phyloP scores from a whole-genome alignment of 768 basidiomycete genomes.

The Crassisporium funariophilum region DNA sequence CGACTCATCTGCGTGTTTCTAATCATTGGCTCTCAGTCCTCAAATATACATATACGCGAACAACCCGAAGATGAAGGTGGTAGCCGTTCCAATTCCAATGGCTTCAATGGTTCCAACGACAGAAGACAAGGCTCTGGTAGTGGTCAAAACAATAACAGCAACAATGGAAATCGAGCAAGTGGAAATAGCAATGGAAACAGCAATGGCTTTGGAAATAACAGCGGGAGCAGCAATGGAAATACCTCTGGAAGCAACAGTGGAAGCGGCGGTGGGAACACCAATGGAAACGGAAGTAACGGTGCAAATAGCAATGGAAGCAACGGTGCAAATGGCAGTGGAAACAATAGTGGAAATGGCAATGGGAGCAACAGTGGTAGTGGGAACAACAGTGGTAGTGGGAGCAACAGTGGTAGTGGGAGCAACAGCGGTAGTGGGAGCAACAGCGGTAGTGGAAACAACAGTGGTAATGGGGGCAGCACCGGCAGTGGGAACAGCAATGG shows the following conservation, averaged over 20 bases:
- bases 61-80: too few species aligned
- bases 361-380: neutral
- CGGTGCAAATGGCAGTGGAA: neutral
- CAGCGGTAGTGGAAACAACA: neutral
- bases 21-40: too few species aligned
- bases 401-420: neutral
- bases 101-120: neutral
- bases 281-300: neutral
- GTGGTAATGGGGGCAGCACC: slow-evolving; percentile 5
- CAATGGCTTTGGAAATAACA: neutral
- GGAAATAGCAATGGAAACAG: neutral
- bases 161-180: neutral
- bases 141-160: neutral
- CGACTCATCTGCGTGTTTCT: too few species aligned
- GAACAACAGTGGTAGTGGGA: neutral
- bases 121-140: neutral
- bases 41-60: too few species aligned
- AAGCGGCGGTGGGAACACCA: neutral
- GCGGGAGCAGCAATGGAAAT: neutral
- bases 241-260: neutral
- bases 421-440: slow-evolving; percentile 1
- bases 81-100: neutral
- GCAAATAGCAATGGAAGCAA: neutral
- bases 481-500: slow-evolving; percentile 12
- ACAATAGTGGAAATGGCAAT: neutral